phyloP scores from a whole-genome alignment of 176 grass and related monocot species.

The Lolium rigidum region DNA sequence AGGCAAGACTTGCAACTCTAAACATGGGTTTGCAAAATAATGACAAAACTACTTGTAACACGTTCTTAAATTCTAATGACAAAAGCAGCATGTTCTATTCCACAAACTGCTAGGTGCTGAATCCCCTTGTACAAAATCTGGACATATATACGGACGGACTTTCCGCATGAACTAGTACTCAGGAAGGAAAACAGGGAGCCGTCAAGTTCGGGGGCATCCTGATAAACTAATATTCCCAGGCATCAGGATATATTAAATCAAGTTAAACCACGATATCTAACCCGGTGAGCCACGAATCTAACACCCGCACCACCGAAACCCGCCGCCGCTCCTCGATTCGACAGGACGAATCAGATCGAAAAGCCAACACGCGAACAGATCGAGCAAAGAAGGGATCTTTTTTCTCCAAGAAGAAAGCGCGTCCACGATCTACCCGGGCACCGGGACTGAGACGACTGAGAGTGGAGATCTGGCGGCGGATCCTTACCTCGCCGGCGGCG shows the following conservation, averaged over 20 bases:
- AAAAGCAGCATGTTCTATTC: not conserved
- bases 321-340: not conserved
- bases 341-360: not conserved
- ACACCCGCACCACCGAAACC: not conserved
- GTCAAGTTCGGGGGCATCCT: not conserved
- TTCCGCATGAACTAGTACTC: slow-evolving; percentile 2
- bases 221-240: not conserved
- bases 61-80: not conserved
- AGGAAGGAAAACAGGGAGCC: not conserved
- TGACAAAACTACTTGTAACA: not conserved
- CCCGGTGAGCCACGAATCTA: slow-evolving; percentile 18
- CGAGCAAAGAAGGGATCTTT: not conserved
- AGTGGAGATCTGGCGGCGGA: not conserved
- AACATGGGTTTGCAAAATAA: not conserved
- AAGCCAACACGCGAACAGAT: slow-evolving; percentile 11
- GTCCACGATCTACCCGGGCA: not conserved
- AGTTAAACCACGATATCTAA: not conserved
- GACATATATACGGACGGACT: not conserved
- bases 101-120: not conserved
- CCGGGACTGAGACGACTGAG: not conserved
- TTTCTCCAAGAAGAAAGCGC: not conserved
- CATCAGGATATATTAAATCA: not conserved
- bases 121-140: not conserved
- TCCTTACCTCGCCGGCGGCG: slow-evolving; percentile 19
- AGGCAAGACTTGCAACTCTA: not conserved